phyloP scores from a whole-genome alignment of 768 basidiomycete species.

The Pholiota conissans region DNA sequence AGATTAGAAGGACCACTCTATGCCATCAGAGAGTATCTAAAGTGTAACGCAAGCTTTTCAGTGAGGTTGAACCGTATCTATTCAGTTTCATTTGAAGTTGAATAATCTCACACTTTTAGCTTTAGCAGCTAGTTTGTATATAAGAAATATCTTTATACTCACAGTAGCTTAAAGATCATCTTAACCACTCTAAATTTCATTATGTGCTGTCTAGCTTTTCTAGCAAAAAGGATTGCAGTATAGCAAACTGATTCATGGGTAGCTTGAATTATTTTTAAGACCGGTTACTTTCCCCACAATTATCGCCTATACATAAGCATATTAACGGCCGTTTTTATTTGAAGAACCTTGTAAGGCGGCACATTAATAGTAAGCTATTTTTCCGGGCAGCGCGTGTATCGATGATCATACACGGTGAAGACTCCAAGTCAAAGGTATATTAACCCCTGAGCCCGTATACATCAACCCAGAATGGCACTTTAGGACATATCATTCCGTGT shows the following conservation, averaged over 20 bases:
- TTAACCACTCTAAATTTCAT: too few relatives aligned
- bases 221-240: too few relatives aligned
- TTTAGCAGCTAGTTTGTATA: too few relatives aligned
- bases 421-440: background rate
- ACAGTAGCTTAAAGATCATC: too few relatives aligned
- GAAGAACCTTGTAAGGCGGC: too few relatives aligned
- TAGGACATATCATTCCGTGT: background rate
- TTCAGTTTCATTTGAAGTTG: too few relatives aligned
- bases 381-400: background rate
- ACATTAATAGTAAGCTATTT: background rate
- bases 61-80: background rate
- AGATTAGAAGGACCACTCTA: too few relatives aligned
- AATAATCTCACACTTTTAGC: too few relatives aligned
- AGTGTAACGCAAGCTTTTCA: background rate
- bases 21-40: too few relatives aligned
- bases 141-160: too few relatives aligned
- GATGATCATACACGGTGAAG: background rate
- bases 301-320: background rate
- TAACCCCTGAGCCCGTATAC: background rate
- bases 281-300: constrained; percentile 9
- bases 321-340: background rate
- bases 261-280: constrained; percentile 1
- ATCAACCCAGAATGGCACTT: background rate
- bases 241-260: too few relatives aligned
- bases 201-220: too few relatives aligned